Evolutionary conservation across 116 monocot species (phyloP), one percentile per base, ranked within the genome.

Genomic region (Trichopus zeylanicus): DNA sequence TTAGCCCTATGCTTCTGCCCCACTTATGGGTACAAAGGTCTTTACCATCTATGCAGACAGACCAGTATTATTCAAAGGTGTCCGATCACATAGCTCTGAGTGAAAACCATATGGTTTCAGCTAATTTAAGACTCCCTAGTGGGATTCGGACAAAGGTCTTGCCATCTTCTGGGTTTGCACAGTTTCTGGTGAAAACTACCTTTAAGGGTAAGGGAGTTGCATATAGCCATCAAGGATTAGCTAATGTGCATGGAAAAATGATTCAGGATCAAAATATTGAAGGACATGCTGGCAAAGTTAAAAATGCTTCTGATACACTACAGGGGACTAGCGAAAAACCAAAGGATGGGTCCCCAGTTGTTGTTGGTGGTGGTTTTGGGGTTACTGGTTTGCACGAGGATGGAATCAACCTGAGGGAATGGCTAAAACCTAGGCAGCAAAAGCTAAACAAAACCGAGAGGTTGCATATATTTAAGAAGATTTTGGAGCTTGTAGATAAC

Each of bases 401-500:
- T 46, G 88, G 73, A 51, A 67, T 68, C 39, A 88, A 53, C 69
- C 56, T 98, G 61, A 85, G 91, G 72, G 61, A 81, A 71, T 80
- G 78, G 81, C 64, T 91, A 46, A 78, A 60, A 31, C 48, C 29
- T 16, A 71, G 58, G 16, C 46, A 25, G 15, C 68, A 66, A 30
- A 82, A 65, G 51, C 51, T 65, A 57, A 73, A 64, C 39, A 91
- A 74, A 67, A 16, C 32, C 64, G 82, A 82, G 68, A 84, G 79
- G 56, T 46, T 82, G 67, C 58, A 78, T 31, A 66, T 91, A 48
- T 91, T 98, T 71, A 88, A 67, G 61, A 85, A 88, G 38, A 84
- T 98, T 4, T 51, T 98, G 56, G 78, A 91, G 58, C 53, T 91
- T 75, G 87, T 98, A 31, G 82, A 98, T 55, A 26, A 29, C n/a